Conservation (phyloP, 2,329 filamentous ascomycete species). For the Penicillium sp. region DNA sequence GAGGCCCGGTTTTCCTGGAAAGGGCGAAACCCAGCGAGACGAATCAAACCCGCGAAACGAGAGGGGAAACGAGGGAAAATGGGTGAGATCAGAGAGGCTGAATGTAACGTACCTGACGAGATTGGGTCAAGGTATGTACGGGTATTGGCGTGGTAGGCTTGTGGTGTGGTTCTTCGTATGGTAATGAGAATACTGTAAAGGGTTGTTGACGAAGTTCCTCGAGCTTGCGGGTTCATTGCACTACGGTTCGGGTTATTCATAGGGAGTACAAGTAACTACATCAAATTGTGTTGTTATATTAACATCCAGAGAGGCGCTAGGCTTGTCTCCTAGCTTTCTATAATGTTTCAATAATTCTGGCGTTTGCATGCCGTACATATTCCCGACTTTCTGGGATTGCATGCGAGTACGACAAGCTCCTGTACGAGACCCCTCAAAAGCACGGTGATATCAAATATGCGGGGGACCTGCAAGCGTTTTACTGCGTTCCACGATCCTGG, state of each 20-base stretch:
- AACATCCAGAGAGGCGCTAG: neutral
- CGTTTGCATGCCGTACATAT: neutral
- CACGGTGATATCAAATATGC: conserved; percentile 20
- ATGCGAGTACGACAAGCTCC: neutral
- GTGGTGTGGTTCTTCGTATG: neutral
- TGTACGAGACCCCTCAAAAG: conserved; percentile 2
- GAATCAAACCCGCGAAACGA: neutral
- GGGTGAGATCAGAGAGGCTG: neutral
- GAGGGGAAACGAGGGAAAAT: conserved; percentile 13
- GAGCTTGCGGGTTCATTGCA: neutral
- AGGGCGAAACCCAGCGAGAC: conserved; percentile 3
- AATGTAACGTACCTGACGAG: conserved; percentile 4
- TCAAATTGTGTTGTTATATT: neutral
- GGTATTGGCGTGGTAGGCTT: neutral
- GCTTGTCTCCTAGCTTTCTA: neutral
- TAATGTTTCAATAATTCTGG: neutral
- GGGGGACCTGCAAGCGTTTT: conserved; percentile 12
- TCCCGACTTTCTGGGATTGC: neutral
- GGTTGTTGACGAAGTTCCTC: neutral
- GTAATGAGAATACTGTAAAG: neutral
- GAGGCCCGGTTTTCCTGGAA: conserved; percentile 1
- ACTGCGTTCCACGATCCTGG: conserved; percentile 19
- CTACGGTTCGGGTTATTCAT: neutral
- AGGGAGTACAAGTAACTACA: neutral
- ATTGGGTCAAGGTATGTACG: conserved; percentile 4